Conservation (phyloP, 768 basidiomycete species). For the Boletus bicolor region DNA sequence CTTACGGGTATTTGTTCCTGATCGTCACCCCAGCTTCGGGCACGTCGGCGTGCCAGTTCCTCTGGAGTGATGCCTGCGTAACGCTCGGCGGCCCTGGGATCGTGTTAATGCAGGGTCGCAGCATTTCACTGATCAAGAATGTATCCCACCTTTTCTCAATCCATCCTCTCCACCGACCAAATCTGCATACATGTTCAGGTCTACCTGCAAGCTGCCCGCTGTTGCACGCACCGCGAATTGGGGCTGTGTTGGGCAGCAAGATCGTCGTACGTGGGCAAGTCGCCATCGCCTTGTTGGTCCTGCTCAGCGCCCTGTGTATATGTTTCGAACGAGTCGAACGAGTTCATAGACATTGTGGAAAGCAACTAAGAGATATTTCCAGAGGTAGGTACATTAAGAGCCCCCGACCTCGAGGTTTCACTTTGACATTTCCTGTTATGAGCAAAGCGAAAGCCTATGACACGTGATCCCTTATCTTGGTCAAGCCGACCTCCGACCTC, state of each 20-base stretch:
- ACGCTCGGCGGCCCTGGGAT: constrained; percentile 74
- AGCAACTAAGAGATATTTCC: background rate
- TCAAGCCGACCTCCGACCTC: background rate
- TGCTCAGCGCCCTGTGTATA: constrained; percentile 37
- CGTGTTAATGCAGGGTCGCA: constrained; percentile 1
- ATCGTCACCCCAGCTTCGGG: constrained; percentile 68
- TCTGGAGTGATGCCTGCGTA: constrained; percentile 64
- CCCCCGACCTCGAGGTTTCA: background rate
- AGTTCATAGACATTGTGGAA: constrained; percentile 19
- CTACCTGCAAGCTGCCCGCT: background rate
- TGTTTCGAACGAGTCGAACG: constrained; percentile 23
- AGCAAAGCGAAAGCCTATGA: too few relatives aligned
- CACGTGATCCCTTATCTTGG: constrained; percentile 12
- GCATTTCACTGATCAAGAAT: background rate
- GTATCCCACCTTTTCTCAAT: constrained; percentile 73
- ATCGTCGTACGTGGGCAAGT: constrained; percentile 77
- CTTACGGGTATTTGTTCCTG: constrained; percentile 18
- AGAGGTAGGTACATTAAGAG: background rate
- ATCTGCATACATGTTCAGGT: constrained; percentile 42
- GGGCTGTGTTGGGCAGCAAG: constrained; percentile 74
- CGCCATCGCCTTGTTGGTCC: constrained; percentile 45
- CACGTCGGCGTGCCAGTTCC: constrained; percentile 52
- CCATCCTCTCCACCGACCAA: constrained; percentile 84
- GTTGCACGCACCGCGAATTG: constrained; percentile 64
- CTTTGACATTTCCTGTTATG: background rate